Percentiles rank a stretch among this genome's conserved stretches.
phyloP scores from a whole-genome alignment of 306 rosid species.

The Comarum palustre region DNA sequence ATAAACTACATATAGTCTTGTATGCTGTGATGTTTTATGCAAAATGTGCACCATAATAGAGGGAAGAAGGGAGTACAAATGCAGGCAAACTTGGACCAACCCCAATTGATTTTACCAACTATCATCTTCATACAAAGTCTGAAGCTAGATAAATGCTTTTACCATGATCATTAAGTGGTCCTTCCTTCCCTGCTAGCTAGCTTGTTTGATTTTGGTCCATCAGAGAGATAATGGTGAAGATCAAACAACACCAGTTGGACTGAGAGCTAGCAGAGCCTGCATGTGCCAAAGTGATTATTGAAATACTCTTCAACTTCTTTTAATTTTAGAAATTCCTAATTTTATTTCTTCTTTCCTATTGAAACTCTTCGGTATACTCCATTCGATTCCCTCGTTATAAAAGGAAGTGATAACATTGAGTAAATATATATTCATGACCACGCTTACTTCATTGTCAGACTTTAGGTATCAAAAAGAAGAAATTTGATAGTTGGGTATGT shows the following conservation, averaged over 20 bases:
- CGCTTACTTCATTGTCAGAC: too few relatives aligned
- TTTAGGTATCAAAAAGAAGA: too few relatives aligned
- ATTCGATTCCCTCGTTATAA: background rate
- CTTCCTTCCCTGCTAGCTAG: background rate
- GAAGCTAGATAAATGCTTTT: background rate
- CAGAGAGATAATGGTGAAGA: background rate
- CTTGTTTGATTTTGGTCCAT: background rate
- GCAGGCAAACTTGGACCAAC: background rate
- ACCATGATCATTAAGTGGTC: background rate
- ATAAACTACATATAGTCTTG: background rate
- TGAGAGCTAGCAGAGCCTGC: background rate
- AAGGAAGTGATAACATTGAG: too few relatives aligned
- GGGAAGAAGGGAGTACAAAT: background rate
- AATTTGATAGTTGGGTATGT: too few relatives aligned
- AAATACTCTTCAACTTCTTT: background rate
- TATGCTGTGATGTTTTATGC: background rate
- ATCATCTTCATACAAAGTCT: background rate
- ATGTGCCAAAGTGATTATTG: background rate
- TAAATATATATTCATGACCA: too few relatives aligned
- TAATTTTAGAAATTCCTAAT: background rate
- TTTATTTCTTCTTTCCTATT: background rate
- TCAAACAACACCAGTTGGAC: background rate
- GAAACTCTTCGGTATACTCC: background rate
- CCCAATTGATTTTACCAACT: background rate
- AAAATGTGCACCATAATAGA: background rate